These are phyloP conservation scores for Apiosordaria backusii DNA, from an alignment of 495 filamentous ascomycete genomes.

Conservation along the genomic window DNA sequence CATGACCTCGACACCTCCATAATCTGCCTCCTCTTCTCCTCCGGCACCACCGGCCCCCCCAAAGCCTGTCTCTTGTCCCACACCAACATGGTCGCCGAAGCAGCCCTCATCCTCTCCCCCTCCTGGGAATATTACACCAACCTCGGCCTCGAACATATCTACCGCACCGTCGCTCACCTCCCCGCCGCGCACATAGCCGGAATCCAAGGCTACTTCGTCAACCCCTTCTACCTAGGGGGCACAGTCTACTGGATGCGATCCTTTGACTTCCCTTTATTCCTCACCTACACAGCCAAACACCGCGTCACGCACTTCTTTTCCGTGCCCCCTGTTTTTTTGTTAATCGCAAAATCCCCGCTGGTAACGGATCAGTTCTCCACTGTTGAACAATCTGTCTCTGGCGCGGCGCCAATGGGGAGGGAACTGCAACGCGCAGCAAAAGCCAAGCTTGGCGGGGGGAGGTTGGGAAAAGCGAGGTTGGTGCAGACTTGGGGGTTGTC, in stretches of 20 bases:
- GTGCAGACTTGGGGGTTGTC: constrained; percentile 76
- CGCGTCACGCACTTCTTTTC: constrained; percentile 47
- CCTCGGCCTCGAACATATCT: not conserved
- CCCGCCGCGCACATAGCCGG: constrained; percentile 44
- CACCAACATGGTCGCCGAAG: constrained; percentile 53
- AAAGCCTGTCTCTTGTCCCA: constrained; percentile 81
- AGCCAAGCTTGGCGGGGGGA: constrained; percentile 35
- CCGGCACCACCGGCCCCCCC: constrained; percentile 76
- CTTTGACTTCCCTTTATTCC: constrained; percentile 45
- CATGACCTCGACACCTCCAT: constrained; percentile 15
- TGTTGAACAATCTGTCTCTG: constrained; percentile 24
- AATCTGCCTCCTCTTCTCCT: constrained; percentile 77
- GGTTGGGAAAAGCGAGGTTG: constrained; percentile 27
- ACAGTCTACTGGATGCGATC: constrained; percentile 51
- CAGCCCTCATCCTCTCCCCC: constrained; percentile 22
- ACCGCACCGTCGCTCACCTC: constrained; percentile 49
- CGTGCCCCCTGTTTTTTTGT: constrained; percentile 50
- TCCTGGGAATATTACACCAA: constrained; percentile 10
- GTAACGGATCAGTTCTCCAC: constrained; percentile 48
- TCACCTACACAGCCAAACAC: constrained; percentile 41
- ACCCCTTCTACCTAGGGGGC: constrained; percentile 38
- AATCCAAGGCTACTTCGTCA: constrained; percentile 44
- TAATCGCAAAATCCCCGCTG: constrained; percentile 45
- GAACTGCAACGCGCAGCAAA: constrained; percentile 34
- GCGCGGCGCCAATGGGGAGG: constrained; percentile 37